Base-by-base conservation (phyloP, 2,329 filamentous ascomycete species). In the Purpureocillium takamizusanense region DNA sequence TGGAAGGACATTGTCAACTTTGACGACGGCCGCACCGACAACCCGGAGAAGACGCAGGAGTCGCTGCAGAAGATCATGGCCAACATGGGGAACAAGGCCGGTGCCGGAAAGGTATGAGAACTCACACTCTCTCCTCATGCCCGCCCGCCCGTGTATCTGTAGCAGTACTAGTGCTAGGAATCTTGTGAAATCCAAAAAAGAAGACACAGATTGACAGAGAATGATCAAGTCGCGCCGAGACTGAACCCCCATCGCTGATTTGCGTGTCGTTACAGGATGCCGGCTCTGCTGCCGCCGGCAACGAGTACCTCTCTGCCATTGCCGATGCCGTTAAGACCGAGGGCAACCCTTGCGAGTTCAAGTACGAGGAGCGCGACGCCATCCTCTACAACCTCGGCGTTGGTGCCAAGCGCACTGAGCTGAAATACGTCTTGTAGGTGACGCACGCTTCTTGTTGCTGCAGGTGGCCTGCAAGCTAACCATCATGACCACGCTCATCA, bases 371-470 rank as follows among this genome's bases (percentile, higher is more conserved):
- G 56, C 81, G 80, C 52, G 92, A 98, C 60, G 73, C 83, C 36
- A 92, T 94, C 53, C 82, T 98, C 35, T 98, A 98, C 75, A 97
- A 95, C 67, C 74, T 98, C 31, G 90, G 90, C 43, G 65, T 98
- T 44, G 92, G 92, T 41, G 89, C 90, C 48, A 95, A 94, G 72
- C 81, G 85, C 50, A 87, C 78, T 23, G 87, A 98, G 45, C 75
- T 98, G 30, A 77, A 81, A 46, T 81, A 94, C 51, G 82, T 95
- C 45, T 98, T 86, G 67, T 72, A 59, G 54, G 66, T 54, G n/a
- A n/a, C n/a, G n/a, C n/a, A n/a, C n/a, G n/a, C n/a, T n/a, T n/a
- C n/a, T n/a, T n/a, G n/a, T n/a, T n/a, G n/a, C n/a, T n/a, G n/a
- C n/a, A n/a, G n/a, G n/a, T n/a, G n/a, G n/a, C n/a, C n/a, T n/a